phyloP scores from a whole-genome alignment of 1,284 basidiomycete species.

The Tilletia caries region DNA sequence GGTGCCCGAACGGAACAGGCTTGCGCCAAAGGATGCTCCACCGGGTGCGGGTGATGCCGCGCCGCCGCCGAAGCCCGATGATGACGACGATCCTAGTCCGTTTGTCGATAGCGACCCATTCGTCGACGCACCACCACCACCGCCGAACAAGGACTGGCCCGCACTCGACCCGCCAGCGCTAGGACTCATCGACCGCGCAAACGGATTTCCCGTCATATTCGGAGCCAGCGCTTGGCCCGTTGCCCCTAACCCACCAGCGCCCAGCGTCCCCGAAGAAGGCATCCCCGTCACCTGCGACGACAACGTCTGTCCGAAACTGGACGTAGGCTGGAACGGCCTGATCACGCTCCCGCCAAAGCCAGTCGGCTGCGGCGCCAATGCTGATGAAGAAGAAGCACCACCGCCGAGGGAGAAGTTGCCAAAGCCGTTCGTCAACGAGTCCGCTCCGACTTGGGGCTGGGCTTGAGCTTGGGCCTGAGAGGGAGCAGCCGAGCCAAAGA shows the following conservation, averaged over 20 bases:
- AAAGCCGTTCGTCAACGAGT: conserved; percentile 16
- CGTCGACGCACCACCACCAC: too few species aligned
- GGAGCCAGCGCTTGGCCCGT: conserved; percentile 11
- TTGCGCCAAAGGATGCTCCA: background rate
- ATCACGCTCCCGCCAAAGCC: conserved; percentile 35
- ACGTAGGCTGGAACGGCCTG: conserved; percentile 37
- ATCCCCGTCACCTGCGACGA: conserved; percentile 18
- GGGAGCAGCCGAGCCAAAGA: too few species aligned
- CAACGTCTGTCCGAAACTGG: conserved; percentile 34
- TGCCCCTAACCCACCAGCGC: background rate
- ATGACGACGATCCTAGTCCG: too few species aligned
- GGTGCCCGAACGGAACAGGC: conserved; percentile 8
- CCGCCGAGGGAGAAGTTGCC: conserved; percentile 29
- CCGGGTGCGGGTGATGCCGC: background rate
- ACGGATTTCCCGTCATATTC: conserved; percentile 38
- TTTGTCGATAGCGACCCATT: too few species aligned
- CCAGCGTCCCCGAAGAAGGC: conserved; percentile 2
- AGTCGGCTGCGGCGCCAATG: conserved; percentile 37
- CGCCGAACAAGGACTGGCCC: conserved; percentile 14
- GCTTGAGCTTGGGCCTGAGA: too few species aligned
- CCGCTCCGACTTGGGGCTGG: too few species aligned
- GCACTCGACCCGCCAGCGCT: background rate
- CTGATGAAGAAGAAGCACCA: conserved; percentile 3
- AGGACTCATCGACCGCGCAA: conserved; percentile 20
- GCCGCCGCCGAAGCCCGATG: background rate